These are phyloP conservation scores for Clavaria fumosa DNA, from an alignment of 768 basidiomycete species.

Conservation along the genomic window DNA sequence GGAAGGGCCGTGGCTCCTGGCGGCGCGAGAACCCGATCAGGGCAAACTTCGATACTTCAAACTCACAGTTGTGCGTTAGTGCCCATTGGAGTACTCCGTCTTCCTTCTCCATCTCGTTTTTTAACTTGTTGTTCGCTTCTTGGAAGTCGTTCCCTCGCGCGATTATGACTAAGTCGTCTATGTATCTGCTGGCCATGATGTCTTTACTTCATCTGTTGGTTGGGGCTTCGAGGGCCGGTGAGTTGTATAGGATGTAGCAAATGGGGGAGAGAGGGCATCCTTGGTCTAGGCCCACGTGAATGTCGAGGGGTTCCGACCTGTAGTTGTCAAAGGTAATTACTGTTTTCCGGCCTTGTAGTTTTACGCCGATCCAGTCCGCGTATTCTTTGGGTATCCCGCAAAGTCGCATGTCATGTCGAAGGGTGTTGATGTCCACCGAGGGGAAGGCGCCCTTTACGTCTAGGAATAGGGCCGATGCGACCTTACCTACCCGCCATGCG, in stretches of 20 bases:
- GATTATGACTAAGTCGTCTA: conserved; percentile 10
- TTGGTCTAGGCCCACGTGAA: conserved; percentile 5
- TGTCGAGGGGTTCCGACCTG: conserved; percentile 3
- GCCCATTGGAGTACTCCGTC: conserved; percentile 12
- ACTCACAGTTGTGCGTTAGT: conserved; percentile 12
- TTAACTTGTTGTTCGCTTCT: conserved; percentile 3
- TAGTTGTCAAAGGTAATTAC: conserved; percentile 13
- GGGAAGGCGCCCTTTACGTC: conserved; percentile 32
- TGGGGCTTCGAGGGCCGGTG: conserved; percentile 16
- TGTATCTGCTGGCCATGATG: conserved; percentile 1
- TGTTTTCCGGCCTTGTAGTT: conserved; percentile 8
- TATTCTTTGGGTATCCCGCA: conserved; percentile 15
- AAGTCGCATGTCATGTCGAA: conserved; percentile 20
- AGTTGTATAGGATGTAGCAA: too few species aligned
- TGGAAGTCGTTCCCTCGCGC: conserved; percentile 6
- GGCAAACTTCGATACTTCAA: conserved; percentile 12
- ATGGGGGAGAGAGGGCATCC: conserved; percentile 14
- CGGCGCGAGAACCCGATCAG: conserved; percentile 8
- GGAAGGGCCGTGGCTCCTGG: not conserved
- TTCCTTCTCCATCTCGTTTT: conserved; percentile 8
- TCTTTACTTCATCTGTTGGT: conserved; percentile 10
- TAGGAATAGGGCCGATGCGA: conserved; percentile 23
- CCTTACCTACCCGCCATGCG: conserved; percentile 22
- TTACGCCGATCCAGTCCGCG: conserved; percentile 9
- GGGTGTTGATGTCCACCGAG: conserved; percentile 17